Base-by-base conservation (phyloP, 1,284 basidiomycete species). In the Apiotrichum akiyoshidainum region DNA sequence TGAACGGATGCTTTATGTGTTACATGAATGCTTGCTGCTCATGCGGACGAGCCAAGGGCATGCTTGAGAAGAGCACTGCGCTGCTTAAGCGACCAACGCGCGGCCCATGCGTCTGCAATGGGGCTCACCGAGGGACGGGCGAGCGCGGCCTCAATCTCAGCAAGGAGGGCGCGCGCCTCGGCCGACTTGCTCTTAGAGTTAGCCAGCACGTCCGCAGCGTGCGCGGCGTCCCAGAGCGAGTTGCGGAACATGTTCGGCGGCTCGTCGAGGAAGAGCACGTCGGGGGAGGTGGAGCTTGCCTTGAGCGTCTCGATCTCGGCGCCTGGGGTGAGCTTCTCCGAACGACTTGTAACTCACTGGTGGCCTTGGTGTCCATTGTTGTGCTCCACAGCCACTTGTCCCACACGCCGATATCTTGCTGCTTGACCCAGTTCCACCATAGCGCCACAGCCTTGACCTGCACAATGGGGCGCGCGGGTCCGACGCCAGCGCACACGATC, bases 231-330 rank as follows among this genome's bases (percentile, higher is more conserved):
- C 16, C 63, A 59, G 1, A 71, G 57, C 14, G 68, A 54, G 57
- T 77, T 68, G 11, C 72, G 68, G 65, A 70, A 78, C 21, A 77
- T 68, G 58, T 78, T 78, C 0, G 73, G 65, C 26, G 73, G 68
- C 55, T 78, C 77, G 31, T 70, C 64, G 16, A 69, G 72, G 65
- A 78, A 78, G 19, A 78, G 59, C 19, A 68, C 66, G 7, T 64
- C 64, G 50, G 17, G 64, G 54, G 48, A 22, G 2, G 34, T 10
- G 4, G 34, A 10, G 5, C 31, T 16, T 2, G 51, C 33, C 3
- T 35, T 40, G 21, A 57, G 50, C 16, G 45, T 34, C n/a, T 44
- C 51, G 26, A 51, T 34, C n/a, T 51, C 46, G 8, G 21, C 22
- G 33, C 35, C 49, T 54, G 47, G 33, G 13, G 31, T 33, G 42